Evolutionary conservation across 1,284 basidiomycete species (phyloP).

Genomic region (Ustilago crameri): DNA sequence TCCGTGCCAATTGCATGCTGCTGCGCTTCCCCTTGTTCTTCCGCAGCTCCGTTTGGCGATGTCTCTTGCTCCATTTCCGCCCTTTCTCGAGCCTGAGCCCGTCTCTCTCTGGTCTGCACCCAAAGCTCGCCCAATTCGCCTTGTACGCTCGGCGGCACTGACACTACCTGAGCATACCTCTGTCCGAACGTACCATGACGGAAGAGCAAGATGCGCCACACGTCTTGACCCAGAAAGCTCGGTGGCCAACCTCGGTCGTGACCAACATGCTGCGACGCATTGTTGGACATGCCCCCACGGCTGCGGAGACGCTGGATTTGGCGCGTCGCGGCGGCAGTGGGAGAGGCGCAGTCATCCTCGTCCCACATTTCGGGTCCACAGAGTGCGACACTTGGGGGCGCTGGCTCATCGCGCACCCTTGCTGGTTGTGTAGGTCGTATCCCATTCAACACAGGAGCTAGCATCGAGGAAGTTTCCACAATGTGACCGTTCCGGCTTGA

Average conservation of each 20-base stretch:
- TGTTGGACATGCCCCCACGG: slow-evolving; percentile 1
- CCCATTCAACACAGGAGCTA: slow-evolving; percentile 35
- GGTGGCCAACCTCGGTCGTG: slow-evolving; percentile 43
- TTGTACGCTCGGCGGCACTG: slow-evolving; percentile 33
- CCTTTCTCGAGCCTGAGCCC: background rate
- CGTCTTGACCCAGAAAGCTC: slow-evolving; percentile 44
- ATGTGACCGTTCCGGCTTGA: slow-evolving; percentile 4
- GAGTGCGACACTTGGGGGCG: slow-evolving; percentile 37
- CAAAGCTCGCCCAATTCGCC: slow-evolving; percentile 31
- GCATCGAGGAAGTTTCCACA: slow-evolving; percentile 21
- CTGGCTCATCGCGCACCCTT: slow-evolving; percentile 22
- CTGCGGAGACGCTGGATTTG: slow-evolving; percentile 9
- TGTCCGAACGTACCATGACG: slow-evolving; percentile 35
- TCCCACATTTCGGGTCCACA: slow-evolving; percentile 43
- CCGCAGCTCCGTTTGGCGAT: background rate
- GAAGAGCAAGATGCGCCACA: slow-evolving; percentile 39
- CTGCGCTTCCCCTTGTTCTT: background rate
- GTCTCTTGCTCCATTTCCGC: background rate
- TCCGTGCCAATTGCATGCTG: background rate
- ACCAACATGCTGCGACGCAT: slow-evolving; percentile 3
- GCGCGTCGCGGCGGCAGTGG: slow-evolving; percentile 7
- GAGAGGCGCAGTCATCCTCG: slow-evolving; percentile 7
- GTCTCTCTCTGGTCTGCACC: slow-evolving; percentile 28
- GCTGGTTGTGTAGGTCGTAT: slow-evolving; percentile 20
- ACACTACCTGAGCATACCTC: slow-evolving; percentile 34